Base-by-base conservation (phyloP, 2,329 filamentous ascomycete species). In the Fusarium sp. region DNA sequence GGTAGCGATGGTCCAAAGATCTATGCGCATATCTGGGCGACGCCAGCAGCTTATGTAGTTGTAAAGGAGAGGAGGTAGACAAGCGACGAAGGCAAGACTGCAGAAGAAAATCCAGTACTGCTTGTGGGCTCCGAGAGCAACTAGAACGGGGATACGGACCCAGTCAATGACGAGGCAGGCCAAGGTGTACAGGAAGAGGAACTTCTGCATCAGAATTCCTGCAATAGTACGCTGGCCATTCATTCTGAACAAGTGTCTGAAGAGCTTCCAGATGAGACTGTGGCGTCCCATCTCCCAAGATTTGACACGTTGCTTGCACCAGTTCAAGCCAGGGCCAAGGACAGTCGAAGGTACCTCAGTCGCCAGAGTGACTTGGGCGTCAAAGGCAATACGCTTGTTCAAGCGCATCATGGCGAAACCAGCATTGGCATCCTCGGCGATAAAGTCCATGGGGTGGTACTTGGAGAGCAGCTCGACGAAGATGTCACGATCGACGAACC, bases 201-300 rank as follows among this genome's bases (percentile, higher is more conserved):
- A 54, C 7, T 59, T 59, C 7, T 59, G 56, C 51, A 59, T 45
- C 0, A 57, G 25, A 16, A 59, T 25, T 2, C 56, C 56, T 14
- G 54, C 23, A 1, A 57, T 25, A 0, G 51, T 57, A 4, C 56
- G 2, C 8, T 59, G 56, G 0, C 56, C 51, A 4, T 59, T 59
- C 51, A 45, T 39, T 7, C 51, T 34, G 13, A 62, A 62, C 2
- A 62, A 6, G 12, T 62, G 46, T 4, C 57, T 57, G 2, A 43
- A 28, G 12, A 62, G 34, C 46, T 62, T 62, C 57, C 57, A 55
- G 10, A 62, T 62, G 2, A 62, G 45, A 39, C 57, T 68, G 55
- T 70, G 67, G 0, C 67, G 54, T 16, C 67, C 65, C 57, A 69
- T 70, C 19, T 70, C 65, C 67, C 67, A 69, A 4, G 67, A 69